Evolutionary conservation across 2,329 filamentous ascomycete species (phyloP), one percentile per base, ranked within the genome.

Genomic region (Penicillium sp.): DNA sequence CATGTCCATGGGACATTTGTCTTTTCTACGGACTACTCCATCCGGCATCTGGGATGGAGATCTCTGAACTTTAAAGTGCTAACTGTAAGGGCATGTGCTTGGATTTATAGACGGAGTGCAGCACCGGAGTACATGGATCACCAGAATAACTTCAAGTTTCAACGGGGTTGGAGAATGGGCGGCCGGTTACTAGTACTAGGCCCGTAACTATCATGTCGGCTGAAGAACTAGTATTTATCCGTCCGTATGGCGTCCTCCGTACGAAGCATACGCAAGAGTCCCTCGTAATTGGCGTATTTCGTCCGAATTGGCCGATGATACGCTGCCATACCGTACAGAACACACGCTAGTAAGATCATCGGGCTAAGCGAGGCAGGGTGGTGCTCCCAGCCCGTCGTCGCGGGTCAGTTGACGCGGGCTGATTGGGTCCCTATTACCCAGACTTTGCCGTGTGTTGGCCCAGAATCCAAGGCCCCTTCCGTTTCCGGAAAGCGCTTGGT

Each of bases 321-420:
- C n/a, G n/a, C n/a, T n/a, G n/a, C n/a, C n/a, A n/a, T n/a, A n/a
- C n/a, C n/a, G n/a, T n/a, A n/a, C n/a, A n/a, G n/a, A n/a, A n/a
- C n/a, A n/a, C n/a, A n/a, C n/a, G n/a, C n/a, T n/a, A n/a, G n/a
- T n/a, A 12, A 20, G 33, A 23, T 30, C 50, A 45, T 28, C 23
- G 14, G 14, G 7, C 33, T 16, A n/a, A n/a, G 3, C 30, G 20
- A n/a, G n/a, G 8, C 38, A 16, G 38, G 51, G 35, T 24, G 38
- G n/a, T 33, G 12, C 43, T 53, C 52, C 52, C 52, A 48, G 52
- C 45, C 52, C 52, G 45, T 55, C 52, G 52, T 55, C 45, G 45
- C 45, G 52, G 52, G 52, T 55, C 52, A 14, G 33, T 18, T 55
- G 52, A 20, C 18, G 42, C 40, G 9, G 26, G 24, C 43, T 54